Evolutionary conservation across 306 rosid genomes (phyloP).

Genomic region (Acacia acuminata): DNA sequence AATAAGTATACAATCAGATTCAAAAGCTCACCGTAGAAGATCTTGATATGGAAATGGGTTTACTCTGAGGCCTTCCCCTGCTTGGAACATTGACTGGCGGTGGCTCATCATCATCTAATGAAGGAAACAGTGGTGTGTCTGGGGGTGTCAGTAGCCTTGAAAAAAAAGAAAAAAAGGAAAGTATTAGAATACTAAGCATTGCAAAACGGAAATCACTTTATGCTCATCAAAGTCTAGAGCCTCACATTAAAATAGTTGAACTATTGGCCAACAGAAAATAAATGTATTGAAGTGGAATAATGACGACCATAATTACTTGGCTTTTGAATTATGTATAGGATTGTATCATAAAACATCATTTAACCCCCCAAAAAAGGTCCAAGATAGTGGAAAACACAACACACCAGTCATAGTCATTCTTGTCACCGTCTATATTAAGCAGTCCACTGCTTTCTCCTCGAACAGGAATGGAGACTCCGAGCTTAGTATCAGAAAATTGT

Average conservation of each 20-base stretch:
- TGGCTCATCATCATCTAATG: constrained; percentile 81
- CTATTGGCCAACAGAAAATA: not conserved
- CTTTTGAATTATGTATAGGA: not conserved
- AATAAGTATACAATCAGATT: constrained; percentile 25
- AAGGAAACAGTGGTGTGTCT: constrained; percentile 84
- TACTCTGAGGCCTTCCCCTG: constrained; percentile 83
- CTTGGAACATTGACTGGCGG: constrained; percentile 41
- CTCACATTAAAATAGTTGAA: constrained; percentile 11
- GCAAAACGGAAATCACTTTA: constrained; percentile 6
- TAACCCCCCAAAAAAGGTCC: not conserved
- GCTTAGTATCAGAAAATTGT: constrained; percentile 71
- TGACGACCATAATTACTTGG: constrained; percentile 5
- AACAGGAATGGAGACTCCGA: constrained; percentile 64
- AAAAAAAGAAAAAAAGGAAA: constrained; percentile 29
- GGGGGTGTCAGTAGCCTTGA: constrained; percentile 86
- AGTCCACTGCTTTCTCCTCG: constrained; percentile 77
- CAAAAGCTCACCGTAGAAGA: constrained; percentile 68
- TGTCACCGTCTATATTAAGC: constrained; percentile 66
- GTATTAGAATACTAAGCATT: constrained; percentile 33
- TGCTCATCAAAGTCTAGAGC: constrained; percentile 4
- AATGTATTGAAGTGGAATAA: not conserved
- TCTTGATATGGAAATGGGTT: constrained; percentile 88
- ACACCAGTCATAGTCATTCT: constrained; percentile 87
- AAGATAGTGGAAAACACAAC: constrained; percentile 32
- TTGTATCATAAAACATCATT: not conserved